Evolutionary conservation across 352 stramenopile species (phyloP), one percentile per base, ranked within the genome.

Genomic region (Globisporangium acanthophoron): DNA sequence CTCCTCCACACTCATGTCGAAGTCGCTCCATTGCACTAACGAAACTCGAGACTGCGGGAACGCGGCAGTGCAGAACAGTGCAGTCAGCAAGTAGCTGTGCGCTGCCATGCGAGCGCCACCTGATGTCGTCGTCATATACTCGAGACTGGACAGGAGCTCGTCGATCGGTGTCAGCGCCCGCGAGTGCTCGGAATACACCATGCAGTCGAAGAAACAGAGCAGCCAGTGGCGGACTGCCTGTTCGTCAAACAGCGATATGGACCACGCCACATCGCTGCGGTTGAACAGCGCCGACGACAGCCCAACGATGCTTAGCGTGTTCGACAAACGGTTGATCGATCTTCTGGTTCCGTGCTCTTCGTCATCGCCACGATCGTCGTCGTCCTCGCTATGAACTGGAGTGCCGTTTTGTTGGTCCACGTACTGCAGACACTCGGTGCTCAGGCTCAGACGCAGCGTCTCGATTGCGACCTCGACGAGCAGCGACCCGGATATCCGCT

Each of bases 51-150:
- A 66, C 40, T 68, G 40, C 12, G 71, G 48, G 53, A 81, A 56
- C n/a, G 68, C 35, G n/a, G 63, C 61, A 13, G 69, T 82, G 35
- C 74, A 76, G 3, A 85, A 52, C 46, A 85, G 47, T 11, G 70
- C 73, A 20, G 52, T 59, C 27, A 85, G 29, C 62, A 69, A 70
- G 41, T 72, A 85, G 33, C 65, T 69, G 18, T 71, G n/a, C 5
- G 56, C 41, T n/a, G 43, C 12, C 46, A 62, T 41, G 52, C 29
- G 49, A 1, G 3, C 18, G 13, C 44, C 44, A 20, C 52, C 18
- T 18, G 18, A 65, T 7, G 45, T 15, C 33, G 46, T 33, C 13
- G 54, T 27, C 16, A 58, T 31, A 11, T 45, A 52, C 43, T 64
- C 56, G 16, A 67, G 56, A 50, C 61, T 64, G 20, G 61, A 64